Base-by-base conservation (phyloP, 805 yeast species). In the Metschnikowia continentalis region DNA sequence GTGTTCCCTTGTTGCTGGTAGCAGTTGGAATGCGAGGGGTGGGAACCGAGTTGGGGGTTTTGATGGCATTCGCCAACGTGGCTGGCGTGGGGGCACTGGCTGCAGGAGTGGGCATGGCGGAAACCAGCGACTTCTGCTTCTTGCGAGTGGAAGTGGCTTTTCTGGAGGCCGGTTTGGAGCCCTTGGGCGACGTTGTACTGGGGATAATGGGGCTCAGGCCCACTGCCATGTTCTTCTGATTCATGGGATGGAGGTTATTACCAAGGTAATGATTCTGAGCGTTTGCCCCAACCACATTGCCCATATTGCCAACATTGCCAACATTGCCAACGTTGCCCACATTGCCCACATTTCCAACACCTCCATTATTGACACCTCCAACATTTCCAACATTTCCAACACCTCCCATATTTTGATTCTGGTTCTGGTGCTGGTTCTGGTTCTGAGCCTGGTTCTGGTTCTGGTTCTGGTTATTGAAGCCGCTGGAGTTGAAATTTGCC, bases 31-130 rank as follows among this genome's bases (percentile, higher is more conserved):
- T 61, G 48, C 70, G 76, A 1, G 78, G 77, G 0, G 77, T 74
- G 3, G 75, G 64, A 10, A 71, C 71, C 54, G 75, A 70, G 52
- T 71, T 71, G 1, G 78, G 78, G 2, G 78, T 74, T 50, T 72
- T 74, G 58, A 73, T 70, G 20, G 75, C 63, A 52, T 65, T 68
- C 11, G 69, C 69, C 55, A 71, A 58, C 3, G 72, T 58, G 1
- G 72, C 70, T 0, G 77, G 77, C 0, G 77, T 71, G 1, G 74
- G 61, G 3, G 68, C 71, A 23, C 59, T 63, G 3, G 68, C 67
- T 6, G 64, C 66, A 1, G 76, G 75, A 0, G 75, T 70, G 14
- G 73, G 70, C 20, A 63, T 60, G 10, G 67, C 66, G 3, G 61
- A 61, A 57, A 59, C 32, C 60, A 58, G 40, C 53, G 56, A n/a